Evolutionary conservation across 768 basidiomycete species (phyloP), one percentile per base, ranked within the genome.

Genomic region (Termitomyces sp.): DNA sequence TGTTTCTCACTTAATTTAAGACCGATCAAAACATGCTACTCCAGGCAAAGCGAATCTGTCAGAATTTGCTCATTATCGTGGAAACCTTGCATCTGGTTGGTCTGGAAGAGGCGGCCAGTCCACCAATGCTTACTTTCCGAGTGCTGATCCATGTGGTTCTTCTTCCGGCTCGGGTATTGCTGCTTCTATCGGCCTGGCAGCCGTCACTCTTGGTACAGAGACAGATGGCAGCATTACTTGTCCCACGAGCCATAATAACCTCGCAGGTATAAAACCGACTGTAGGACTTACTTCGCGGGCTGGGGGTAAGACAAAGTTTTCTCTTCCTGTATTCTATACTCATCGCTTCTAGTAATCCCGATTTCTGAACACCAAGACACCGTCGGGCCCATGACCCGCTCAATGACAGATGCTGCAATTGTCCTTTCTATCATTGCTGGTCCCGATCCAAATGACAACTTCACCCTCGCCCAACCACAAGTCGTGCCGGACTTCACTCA

Each of bases 181-280:
- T 24, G 70, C 79, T 2, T 79, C 80, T 2, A 82, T 82, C 49
- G 82, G 82, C 16, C 70, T 83, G 16, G 68, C 73, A n/a, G 69
- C 80, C 14, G 79, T 80, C 2, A 69, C 77, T 0, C 69, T 83
- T 1, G 80, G 77, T 10, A 74, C 79, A 3, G 81, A 83, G 56
- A 82, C 81, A 0, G 77, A 80, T 57, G 81, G 84, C 7, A 82
- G 81, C 54, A 82, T 84, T 28, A 79, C 74, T 4, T 83, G 77
- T 59, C 85, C 82, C 24, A 67, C 78, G 0, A 74, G 73, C 61
- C 67, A 75, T n/a, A 84, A 84, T 53, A 84, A 84, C 60, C 45
- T 84, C 6, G 84, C 74, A 4, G 84, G 83, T 0, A 81, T 86
- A 48, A 84, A 84, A 61, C 81, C 85, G 0, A 85, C 81, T 2